Base-by-base conservation (phyloP, 768 basidiomycete species). In the Lyophyllum decastes region DNA sequence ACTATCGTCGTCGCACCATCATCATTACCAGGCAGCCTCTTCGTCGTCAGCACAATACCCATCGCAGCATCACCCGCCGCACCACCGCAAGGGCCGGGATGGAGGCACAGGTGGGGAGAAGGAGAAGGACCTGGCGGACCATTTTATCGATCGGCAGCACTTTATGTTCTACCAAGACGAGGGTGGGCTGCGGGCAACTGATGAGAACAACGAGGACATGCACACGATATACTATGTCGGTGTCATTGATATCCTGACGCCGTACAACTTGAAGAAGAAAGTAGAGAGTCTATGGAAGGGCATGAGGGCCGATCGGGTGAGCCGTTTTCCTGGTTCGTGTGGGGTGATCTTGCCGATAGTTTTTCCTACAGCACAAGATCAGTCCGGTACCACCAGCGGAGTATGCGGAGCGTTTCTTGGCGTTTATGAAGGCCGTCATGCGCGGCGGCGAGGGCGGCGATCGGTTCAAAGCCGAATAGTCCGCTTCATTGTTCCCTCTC, bases 161-260 rank as follows among this genome's bases (percentile, higher is more conserved):
- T 94, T 96, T 69, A 72, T 98, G 25, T 99, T 99, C 73, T 98
- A 97, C 68, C 93, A 95, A 65, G 95, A 99, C 68, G 97, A 98
- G 64, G 95, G 95, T 12, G 97, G 97, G 0, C 68, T 96, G 44
- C 82, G 90, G 30, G 93, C 95, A 34, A 97, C 96, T 17, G 87
- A 95, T 70, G 95, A 98, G 65, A 73, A 72, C 9, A 96, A 98
- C 70, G 78, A 82, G 19, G 72, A 79, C 1, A 72, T 88, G 73
- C 88, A 89, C 61, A 85, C 84, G 47, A 89, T 97, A 54, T 97
- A 96, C 72, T 98, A 98, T 71, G 78, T 98, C 9, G 96, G 97
- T 22, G 84, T 99, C 53, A 99, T 99, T 67, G 97, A 99, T 72
- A 98, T 98, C 62, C 75, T 95, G 58, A 98, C 97, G 24, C 96